A percentile compares a stretch with the other conserved stretches of the same genome.
phyloP scores from a whole-genome alignment of 106 monocot species.

The Vanilla planifolia region DNA sequence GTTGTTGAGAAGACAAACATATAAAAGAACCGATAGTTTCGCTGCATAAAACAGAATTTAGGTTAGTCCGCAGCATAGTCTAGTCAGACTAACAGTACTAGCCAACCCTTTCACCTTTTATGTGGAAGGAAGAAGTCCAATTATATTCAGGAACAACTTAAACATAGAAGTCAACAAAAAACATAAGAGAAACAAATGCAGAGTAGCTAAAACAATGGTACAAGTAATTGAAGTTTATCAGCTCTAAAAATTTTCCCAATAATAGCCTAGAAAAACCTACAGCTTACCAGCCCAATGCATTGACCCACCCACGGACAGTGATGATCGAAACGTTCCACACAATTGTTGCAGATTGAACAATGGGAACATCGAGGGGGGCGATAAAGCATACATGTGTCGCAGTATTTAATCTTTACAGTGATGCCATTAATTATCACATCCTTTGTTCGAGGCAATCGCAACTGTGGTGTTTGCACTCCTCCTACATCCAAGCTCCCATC shows the following conservation, averaged over 20 bases:
- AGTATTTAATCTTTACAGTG: conserved; percentile 67
- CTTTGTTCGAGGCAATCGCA: conserved; percentile 56
- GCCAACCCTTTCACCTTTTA: neutral
- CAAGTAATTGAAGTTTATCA: too few species aligned
- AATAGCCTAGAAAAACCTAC: conserved; percentile 1
- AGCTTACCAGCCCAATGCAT: conserved; percentile 69
- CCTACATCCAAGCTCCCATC: conserved; percentile 35
- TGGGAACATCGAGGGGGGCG: conserved; percentile 77
- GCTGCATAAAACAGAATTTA: conserved; percentile 27
- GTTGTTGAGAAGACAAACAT: conserved; percentile 84
- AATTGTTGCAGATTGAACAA: conserved; percentile 82
- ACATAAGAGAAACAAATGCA: too few species aligned
- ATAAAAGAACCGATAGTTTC: conserved; percentile 78
- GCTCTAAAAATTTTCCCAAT: too few species aligned
- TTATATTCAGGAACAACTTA: too few species aligned
- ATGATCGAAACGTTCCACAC: conserved; percentile 69
- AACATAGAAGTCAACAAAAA: too few species aligned
- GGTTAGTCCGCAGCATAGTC: neutral
- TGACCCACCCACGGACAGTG: conserved; percentile 86
- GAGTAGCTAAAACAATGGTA: too few species aligned
- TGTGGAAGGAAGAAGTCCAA: too few species aligned
- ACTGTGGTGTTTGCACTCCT: conserved; percentile 39
- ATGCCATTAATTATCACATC: conserved; percentile 67
- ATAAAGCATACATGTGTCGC: conserved; percentile 83
- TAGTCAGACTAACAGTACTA: neutral